phyloP scores from a whole-genome alignment of 2,329 filamentous ascomycete genomes.

The Colletotrichum magnum region DNA sequence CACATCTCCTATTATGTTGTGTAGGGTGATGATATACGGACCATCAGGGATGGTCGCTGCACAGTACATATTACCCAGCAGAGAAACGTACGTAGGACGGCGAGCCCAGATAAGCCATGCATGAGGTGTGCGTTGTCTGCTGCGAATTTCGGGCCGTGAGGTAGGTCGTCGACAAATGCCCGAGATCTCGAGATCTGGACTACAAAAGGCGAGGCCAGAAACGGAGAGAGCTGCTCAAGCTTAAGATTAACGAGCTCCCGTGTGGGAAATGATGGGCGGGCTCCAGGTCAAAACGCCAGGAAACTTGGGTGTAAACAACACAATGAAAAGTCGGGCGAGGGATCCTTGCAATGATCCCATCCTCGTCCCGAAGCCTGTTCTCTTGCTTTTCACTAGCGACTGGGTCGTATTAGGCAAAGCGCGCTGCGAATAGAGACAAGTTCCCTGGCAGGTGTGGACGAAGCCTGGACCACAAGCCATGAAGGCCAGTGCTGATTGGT shows the following conservation, averaged over 20 bases:
- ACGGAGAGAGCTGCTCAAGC: neutral
- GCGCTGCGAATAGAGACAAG: neutral
- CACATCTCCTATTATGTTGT: no score
- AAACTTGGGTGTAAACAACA: neutral
- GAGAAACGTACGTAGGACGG: no score
- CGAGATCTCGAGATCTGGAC: conserved; percentile 35
- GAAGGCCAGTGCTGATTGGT: neutral
- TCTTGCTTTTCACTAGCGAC: conserved; percentile 7
- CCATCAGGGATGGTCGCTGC: no score
- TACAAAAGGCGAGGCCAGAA: neutral
- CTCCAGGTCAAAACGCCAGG: neutral
- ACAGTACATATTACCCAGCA: no score
- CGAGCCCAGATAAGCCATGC: no score
- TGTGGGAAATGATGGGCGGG: conserved; percentile 24
- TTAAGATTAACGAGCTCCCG: conserved; percentile 13
- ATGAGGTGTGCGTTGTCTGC: no score
- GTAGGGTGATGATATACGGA: no score
- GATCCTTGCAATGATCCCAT: conserved; percentile 31
- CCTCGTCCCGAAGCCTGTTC: conserved; percentile 16
- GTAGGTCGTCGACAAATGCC: neutral
- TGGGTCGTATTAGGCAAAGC: neutral
- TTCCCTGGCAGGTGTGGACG: conserved; percentile 17
- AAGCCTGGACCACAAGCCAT: conserved; percentile 7
- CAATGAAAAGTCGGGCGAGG: conserved; percentile 17
- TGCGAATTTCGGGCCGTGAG: no score